Evolutionary conservation across 2,329 filamentous ascomycete genomes (phyloP).

Genomic region (Fusarium sp.): DNA sequence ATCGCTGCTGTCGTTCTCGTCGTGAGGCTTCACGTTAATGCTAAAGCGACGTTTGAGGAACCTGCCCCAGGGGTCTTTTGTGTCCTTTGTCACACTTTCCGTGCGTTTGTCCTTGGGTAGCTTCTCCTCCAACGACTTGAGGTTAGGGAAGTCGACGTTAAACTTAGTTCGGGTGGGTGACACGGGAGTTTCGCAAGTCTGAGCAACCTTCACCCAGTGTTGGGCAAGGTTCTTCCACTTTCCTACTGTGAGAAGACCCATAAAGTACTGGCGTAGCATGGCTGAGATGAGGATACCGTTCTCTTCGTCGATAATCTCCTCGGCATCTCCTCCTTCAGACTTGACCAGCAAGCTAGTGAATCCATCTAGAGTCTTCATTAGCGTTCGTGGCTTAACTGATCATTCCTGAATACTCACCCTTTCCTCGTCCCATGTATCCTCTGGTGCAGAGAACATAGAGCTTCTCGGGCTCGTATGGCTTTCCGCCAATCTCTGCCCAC

Average conservation of each 20-base stretch:
- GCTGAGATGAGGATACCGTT: conserved; percentile 88
- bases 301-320: conserved; percentile 86
- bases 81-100: conserved; percentile 38
- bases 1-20: conserved; percentile 59
- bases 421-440: conserved; percentile 90
- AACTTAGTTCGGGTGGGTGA: conserved; percentile 50
- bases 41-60: conserved; percentile 56
- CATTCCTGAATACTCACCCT: conserved; percentile 58
- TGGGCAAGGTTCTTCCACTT: conserved; percentile 81
- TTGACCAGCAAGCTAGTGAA: conserved; percentile 81
- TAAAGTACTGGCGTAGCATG: conserved; percentile 91
- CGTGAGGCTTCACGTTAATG: conserved; percentile 51
- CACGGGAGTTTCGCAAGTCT: conserved; percentile 67
- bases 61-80: conserved; percentile 52
- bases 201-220: conserved; percentile 77
- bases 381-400: background rate
- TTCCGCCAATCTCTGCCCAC: conserved; percentile 70
- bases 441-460: conserved; percentile 82
- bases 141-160: conserved; percentile 40
- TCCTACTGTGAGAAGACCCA: conserved; percentile 84
- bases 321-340: conserved; percentile 79
- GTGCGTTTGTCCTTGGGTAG: conserved; percentile 39
- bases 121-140: conserved; percentile 42
- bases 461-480: conserved; percentile 71
- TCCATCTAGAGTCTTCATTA: conserved; percentile 69